These are phyloP conservation scores for Corylus avellana DNA, from an alignment of 306 rosid genomes.

Conservation along the genomic window DNA sequence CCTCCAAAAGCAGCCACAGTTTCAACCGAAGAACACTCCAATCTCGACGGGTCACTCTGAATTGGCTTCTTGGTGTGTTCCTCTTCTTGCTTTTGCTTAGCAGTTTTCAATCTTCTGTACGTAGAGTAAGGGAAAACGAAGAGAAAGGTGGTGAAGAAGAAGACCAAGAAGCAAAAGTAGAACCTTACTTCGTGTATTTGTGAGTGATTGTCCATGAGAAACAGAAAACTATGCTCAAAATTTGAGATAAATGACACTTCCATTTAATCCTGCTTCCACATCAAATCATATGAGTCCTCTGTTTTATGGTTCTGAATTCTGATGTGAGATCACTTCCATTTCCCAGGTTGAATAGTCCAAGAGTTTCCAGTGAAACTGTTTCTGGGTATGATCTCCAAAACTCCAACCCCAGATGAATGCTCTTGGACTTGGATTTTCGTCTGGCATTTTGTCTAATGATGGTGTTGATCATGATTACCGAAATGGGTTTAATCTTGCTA, in stretches of 20 bases:
- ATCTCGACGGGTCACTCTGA: constrained; percentile 20
- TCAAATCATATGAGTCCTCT: too few relatives aligned
- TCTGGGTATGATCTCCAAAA: too few relatives aligned
- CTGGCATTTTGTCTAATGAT: too few relatives aligned
- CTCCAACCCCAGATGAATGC: too few relatives aligned
- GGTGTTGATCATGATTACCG: too few relatives aligned
- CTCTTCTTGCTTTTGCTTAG: constrained; percentile 21
- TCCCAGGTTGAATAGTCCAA: too few relatives aligned
- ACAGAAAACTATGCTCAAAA: constrained; percentile 27
- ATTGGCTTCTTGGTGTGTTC: constrained; percentile 24
- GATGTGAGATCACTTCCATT: too few relatives aligned
- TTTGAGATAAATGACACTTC: constrained; percentile 13
- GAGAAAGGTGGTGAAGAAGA: constrained; percentile 27
- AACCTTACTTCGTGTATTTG: constrained; percentile 44
- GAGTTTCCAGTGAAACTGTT: too few relatives aligned
- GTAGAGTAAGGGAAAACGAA: constrained; percentile 39
- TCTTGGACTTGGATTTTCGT: too few relatives aligned
- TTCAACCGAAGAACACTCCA: constrained; percentile 19
- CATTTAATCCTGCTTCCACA: too few relatives aligned
- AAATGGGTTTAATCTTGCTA: too few relatives aligned
- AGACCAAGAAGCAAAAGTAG: constrained; percentile 26
- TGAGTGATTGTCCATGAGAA: constrained; percentile 7
- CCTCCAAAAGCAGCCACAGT: constrained; percentile 39
- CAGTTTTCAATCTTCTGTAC: constrained; percentile 29
- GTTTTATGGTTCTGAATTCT: too few relatives aligned